Base-by-base conservation (phyloP, 2,329 filamentous ascomycete genomes). In the Trichoderma sp. region DNA sequence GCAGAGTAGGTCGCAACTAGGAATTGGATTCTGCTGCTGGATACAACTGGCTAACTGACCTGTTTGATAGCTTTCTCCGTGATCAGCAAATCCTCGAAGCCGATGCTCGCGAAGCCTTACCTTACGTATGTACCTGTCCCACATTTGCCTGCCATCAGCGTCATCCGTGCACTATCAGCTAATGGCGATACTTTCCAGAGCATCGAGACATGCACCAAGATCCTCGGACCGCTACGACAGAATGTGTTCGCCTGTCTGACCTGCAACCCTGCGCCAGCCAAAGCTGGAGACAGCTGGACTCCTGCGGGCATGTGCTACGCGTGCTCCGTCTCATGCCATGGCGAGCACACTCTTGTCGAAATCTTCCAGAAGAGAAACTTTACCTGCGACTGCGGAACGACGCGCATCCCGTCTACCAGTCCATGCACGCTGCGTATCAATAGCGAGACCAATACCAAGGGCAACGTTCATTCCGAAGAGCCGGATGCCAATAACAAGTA, bases 341-440 rank as follows among this genome's bases (percentile, higher is more conserved):
- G 96, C 75, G 95, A 98, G 78, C 96, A 99, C 80, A 92, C 88
- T 1, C 89, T 99, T 30, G 96, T 98, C 64, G 96, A 99, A 82
- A 92, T 99, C 23, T 99, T 99, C 84, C 92, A 89, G 79, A 98
- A 98, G 84, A 91, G 97, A 78, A 91, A 97, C 82, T 98, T 99
- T 78, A 93, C 93, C 53, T 99, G 96, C 83, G 96, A 99, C 81
- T 99, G 96, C 78, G 96, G 96, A 30, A 98, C 95, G 0, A 94
- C 91, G 58, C 90, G 95, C 66, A 86, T 97, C 30, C 88, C 90
- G 0, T 83, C 87, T 1, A 89, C 87, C 3, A 91, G 88, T 68
- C 91, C 93, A 23, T 99, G 96, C 79, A 89, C 85, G 0, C 83
- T 99, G 70, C 92, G 95, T 57, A 81, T 91, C 72, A 91, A 97